These are phyloP conservation scores for Aureobasidium sp. DNA, from an alignment of 2,329 filamentous ascomycete species.

Conservation along the genomic window DNA sequence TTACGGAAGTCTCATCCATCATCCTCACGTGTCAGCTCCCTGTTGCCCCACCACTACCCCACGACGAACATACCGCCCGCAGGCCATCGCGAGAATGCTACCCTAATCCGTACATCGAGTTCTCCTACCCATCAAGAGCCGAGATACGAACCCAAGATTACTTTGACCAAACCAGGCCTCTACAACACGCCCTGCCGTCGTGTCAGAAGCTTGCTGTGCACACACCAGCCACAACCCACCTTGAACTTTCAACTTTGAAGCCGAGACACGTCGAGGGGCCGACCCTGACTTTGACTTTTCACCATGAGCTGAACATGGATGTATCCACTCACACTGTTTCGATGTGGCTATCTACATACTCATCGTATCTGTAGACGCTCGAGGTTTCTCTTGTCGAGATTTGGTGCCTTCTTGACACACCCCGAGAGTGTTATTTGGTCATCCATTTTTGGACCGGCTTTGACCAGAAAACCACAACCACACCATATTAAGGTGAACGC, in stretches of 20 bases:
- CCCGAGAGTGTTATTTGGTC: neutral
- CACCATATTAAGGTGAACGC: too few relatives aligned
- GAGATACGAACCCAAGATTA: neutral
- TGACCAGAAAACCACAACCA: neutral
- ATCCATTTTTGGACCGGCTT: neutral
- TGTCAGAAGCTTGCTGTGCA: neutral
- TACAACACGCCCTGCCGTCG: neutral
- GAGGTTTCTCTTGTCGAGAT: neutral
- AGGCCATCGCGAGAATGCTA: neutral
- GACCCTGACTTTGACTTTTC: neutral
- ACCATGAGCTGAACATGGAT: neutral
- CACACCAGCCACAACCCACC: neutral
- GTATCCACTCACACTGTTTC: neutral
- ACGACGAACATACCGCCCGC: neutral
- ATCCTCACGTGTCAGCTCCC: neutral
- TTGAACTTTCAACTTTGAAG: neutral
- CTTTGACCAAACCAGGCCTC: neutral
- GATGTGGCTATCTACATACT: neutral
- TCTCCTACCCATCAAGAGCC: neutral
- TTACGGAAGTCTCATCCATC: constrained; percentile 9
- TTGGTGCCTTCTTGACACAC: neutral
- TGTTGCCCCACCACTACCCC: neutral
- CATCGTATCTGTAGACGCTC: neutral
- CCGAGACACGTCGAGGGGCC: neutral
- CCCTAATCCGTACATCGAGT: neutral